Evolutionary conservation across 441 rosid species (phyloP).

Genomic region (Gossypium trilobum): DNA sequence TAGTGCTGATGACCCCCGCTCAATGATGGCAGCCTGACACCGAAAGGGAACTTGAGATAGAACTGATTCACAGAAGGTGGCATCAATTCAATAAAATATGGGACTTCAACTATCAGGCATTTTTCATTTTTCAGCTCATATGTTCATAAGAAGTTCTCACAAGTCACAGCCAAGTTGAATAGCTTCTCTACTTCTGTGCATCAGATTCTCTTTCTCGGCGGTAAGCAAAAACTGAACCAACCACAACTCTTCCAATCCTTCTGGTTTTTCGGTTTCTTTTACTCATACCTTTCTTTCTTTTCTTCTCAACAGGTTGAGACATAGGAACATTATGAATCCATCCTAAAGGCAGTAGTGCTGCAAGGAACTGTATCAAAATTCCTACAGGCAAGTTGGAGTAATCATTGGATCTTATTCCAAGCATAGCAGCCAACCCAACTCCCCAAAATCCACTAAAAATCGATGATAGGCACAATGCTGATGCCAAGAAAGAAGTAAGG

Average conservation of each 20-base stretch:
- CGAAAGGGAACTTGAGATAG: background rate
- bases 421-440: constrained; percentile 55
- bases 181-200: constrained; percentile 23
- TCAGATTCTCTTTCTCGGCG: constrained; percentile 53
- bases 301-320: constrained; percentile 36
- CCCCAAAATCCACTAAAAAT: constrained; percentile 56
- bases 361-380: constrained; percentile 49
- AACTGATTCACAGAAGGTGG: constrained; percentile 2
- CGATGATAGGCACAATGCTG: constrained; percentile 56
- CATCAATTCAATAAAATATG: background rate
- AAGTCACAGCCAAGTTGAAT: background rate
- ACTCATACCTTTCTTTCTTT: constrained; percentile 35
- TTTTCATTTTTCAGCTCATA: background rate
- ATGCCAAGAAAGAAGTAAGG: constrained; percentile 62
- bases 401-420: constrained; percentile 47
- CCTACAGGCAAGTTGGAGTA: constrained; percentile 51
- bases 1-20: background rate
- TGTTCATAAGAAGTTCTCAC: background rate
- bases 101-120: background rate
- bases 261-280: constrained; percentile 44
- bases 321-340: constrained; percentile 47
- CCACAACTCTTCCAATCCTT: constrained; percentile 45
- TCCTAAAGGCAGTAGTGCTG: constrained; percentile 52
- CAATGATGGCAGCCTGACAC: constrained; percentile 1
- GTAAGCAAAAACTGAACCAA: constrained; percentile 30